These are phyloP conservation scores for Rhizopogon sp. DNA, from an alignment of 768 basidiomycete species.

Conservation along the genomic window DNA sequence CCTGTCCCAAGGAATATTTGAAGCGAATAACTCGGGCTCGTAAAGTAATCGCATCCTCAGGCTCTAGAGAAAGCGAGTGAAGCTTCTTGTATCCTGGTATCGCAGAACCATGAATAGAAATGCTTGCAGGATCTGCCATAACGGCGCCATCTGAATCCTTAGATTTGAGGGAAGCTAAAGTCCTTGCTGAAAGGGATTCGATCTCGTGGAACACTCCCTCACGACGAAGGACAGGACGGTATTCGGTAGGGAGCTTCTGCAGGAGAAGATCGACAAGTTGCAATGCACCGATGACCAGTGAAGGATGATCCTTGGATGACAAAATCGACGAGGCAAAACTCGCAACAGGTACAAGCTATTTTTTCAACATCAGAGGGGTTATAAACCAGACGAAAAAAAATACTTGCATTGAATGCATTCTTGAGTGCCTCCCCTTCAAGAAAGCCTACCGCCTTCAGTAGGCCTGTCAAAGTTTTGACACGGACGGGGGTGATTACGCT, in stretches of 20 bases:
- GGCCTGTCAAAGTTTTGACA: slow-evolving; percentile 80
- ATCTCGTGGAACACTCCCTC: slow-evolving; percentile 98
- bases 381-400: neutral
- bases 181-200: slow-evolving; percentile 64
- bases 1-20: slow-evolving; percentile 62
- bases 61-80: slow-evolving; percentile 65
- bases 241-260: slow-evolving; percentile 76
- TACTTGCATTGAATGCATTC: slow-evolving; percentile 69
- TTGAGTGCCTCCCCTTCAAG: slow-evolving; percentile 72
- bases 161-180: slow-evolving; percentile 48
- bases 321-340: slow-evolving; percentile 93
- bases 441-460: slow-evolving; percentile 91
- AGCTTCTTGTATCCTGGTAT: slow-evolving; percentile 67
- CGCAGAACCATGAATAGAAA: slow-evolving; percentile 34
- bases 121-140: slow-evolving; percentile 27
- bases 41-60: slow-evolving; percentile 87
- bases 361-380: slow-evolving; percentile 7
- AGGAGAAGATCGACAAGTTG: slow-evolving; percentile 92
- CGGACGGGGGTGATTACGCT: slow-evolving; percentile 87
- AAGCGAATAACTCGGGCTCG: slow-evolving; percentile 89
- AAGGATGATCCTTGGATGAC: slow-evolving; percentile 87
- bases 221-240: slow-evolving; percentile 84
- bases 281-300: slow-evolving; percentile 80
- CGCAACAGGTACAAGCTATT: slow-evolving; percentile 87
- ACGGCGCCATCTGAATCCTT: slow-evolving; percentile 39